Conservation (phyloP, 768 basidiomycete genomes). For the Mycena filopes region DNA sequence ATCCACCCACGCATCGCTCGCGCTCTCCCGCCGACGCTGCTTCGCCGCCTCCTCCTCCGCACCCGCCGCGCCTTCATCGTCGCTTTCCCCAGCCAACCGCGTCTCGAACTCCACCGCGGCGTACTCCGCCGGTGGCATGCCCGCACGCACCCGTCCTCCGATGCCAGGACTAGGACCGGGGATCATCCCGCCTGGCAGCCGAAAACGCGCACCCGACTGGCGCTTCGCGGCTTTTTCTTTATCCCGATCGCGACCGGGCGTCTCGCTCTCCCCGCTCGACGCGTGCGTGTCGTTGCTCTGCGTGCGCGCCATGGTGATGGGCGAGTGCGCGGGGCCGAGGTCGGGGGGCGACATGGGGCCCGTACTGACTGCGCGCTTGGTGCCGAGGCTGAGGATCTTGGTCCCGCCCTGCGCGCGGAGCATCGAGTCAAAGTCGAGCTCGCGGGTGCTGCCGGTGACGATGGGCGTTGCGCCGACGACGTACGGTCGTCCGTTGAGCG, state of each 20-base stretch:
- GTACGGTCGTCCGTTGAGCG: constrained; percentile 83
- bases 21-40: constrained; percentile 59
- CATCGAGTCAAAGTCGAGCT: constrained; percentile 79
- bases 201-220: constrained; percentile 55
- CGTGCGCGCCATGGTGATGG: constrained; percentile 3
- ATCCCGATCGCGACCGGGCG: background rate
- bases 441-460: constrained; percentile 59
- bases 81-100: constrained; percentile 73
- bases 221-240: background rate
- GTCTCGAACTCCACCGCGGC: constrained; percentile 88
- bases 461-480: constrained; percentile 63
- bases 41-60: constrained; percentile 53
- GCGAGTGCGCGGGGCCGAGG: background rate
- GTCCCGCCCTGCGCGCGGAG: constrained; percentile 63
- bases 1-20: constrained; percentile 89
- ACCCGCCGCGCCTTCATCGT: constrained; percentile 49
- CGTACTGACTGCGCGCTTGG: background rate
- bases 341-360: background rate
- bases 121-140: constrained; percentile 77
- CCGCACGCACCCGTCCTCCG: constrained; percentile 52
- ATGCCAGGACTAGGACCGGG: constrained; percentile 66
- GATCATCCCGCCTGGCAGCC: constrained; percentile 57
- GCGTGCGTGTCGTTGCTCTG: constrained; percentile 16
- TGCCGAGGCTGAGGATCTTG: constrained; percentile 54
- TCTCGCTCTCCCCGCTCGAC: constrained; percentile 6